Base-by-base conservation (phyloP, 352 stramenopile species). In the Thraustochytrium sp. region DNA sequence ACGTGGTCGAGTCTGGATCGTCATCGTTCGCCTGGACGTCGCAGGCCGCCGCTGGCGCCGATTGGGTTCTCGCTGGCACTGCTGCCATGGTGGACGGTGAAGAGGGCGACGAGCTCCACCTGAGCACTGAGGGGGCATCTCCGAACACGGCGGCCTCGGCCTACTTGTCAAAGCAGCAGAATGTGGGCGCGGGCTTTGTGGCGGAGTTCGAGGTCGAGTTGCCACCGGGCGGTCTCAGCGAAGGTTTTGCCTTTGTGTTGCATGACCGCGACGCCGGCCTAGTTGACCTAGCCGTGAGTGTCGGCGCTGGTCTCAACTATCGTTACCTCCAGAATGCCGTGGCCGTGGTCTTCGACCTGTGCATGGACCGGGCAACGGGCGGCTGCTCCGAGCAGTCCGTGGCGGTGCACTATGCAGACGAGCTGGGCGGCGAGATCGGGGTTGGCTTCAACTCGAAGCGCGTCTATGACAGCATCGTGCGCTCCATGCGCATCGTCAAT, bases 281-380 rank as follows among this genome's bases (percentile, higher is more conserved):
- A 2, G 34, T 34, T 13, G 42, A 84, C 37, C 37, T 83, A n/a
- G n/a, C n/a, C n/a, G n/a, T n/a, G 26, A 64, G 29, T 9, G 34
- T 29, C 18, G 76, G 76, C 31, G 49, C 11, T 5, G 31, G 36
- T 23, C 65, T 84, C 26, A 44, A 44, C 48, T 83, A 83, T 77
- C 38, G 38, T 0, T 63, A 42, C 49, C 23, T 84, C 21, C 5
- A 46, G 8, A 84, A 84, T 31, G 76, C 62, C 31, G n/a, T 84
- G 13, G 76, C 76, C 11, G 9, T 84, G 11, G 61, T 84, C 59
- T 84, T 84, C 13, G 76, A 84, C 34, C 36, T 84, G 5, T 84
- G 76, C 76, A 26, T 21, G 16, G 76, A 84, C 53, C 51, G 74
- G 2, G 26, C 0, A 23, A 23, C 37, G 3, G 4, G 4, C 8